Conservation (phyloP, 495 filamentous ascomycete species). For the Elasticomyces elasticus region DNA sequence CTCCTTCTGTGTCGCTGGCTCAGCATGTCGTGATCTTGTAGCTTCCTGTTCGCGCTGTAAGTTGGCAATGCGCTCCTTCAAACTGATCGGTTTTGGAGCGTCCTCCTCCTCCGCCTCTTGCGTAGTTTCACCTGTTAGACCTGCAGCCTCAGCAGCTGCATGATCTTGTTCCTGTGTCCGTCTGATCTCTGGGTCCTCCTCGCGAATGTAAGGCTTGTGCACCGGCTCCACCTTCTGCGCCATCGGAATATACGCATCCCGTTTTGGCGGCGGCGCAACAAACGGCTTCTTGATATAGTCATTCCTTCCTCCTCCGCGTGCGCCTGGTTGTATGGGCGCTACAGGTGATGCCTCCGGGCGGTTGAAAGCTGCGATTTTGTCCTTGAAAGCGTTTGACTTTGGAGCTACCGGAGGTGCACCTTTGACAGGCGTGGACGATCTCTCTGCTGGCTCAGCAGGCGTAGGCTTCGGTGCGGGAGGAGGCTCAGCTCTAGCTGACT, state of each 20-base stretch:
- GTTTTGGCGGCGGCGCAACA: slow-evolving; percentile 87
- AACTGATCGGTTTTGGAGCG: slow-evolving; percentile 75
- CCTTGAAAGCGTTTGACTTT: slow-evolving; percentile 83
- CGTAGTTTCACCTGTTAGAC: slow-evolving; percentile 39
- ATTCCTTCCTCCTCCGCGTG: slow-evolving; percentile 20
- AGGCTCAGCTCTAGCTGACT: slow-evolving; percentile 18
- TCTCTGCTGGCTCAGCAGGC: slow-evolving; percentile 8
- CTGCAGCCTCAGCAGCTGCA: slow-evolving; percentile 50
- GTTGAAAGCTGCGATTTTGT: slow-evolving; percentile 96
- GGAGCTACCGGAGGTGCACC: slow-evolving; percentile 60
- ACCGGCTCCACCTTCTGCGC: slow-evolving; percentile 50
- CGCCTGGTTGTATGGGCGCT: slow-evolving; percentile 50
- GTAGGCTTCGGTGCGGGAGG: slow-evolving; percentile 40
- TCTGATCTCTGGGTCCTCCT: slow-evolving; percentile 77
- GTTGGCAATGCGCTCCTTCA: slow-evolving; percentile 90
- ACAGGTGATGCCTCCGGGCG: slow-evolving; percentile 75
- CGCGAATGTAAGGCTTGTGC: slow-evolving; percentile 70
- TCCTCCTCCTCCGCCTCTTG: slow-evolving; percentile 51
- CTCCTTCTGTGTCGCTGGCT: slow-evolving; percentile 73
- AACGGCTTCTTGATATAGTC: slow-evolving; percentile 97
- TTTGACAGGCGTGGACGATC: slow-evolving; percentile 31
- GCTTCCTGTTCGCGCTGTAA: slow-evolving; percentile 91
- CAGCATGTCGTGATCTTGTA: slow-evolving; percentile 68
- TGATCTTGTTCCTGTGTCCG: slow-evolving; percentile 46
- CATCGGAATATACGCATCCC: slow-evolving; percentile 79